Conservation (phyloP, 139 green algal species). For the Pedinophyceae sp. region DNA sequence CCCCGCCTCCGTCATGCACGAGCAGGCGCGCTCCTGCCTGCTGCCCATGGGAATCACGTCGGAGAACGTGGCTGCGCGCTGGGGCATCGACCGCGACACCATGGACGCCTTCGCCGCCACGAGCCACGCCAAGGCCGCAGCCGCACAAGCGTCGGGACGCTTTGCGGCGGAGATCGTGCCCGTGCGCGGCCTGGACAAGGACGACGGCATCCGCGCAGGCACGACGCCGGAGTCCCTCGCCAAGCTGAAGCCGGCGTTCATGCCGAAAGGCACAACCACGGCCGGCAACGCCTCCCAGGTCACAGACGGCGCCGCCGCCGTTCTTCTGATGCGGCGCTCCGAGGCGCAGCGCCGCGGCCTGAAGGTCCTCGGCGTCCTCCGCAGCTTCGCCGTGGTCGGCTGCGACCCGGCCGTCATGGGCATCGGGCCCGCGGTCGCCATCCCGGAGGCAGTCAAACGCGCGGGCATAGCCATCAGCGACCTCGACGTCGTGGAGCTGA, state of each 20-base stretch:
- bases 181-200: constrained; percentile 64
- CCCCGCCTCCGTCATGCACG: constrained; percentile 30
- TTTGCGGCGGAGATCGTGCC: constrained; percentile 94
- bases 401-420: constrained; percentile 94
- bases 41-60: constrained; percentile 97
- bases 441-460: constrained; percentile 68
- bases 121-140: constrained; percentile 69
- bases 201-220: constrained; percentile 81
- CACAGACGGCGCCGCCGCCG: constrained; percentile 71
- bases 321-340: constrained; percentile 80
- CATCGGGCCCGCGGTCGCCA: constrained; percentile 85
- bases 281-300: constrained; percentile 84
- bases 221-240: constrained; percentile 43
- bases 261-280: constrained; percentile 84
- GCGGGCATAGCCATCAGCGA: constrained; percentile 72
- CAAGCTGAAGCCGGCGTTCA: constrained; percentile 75
- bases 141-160: constrained; percentile 52
- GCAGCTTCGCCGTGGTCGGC: constrained; percentile 73
- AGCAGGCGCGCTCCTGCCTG: constrained; percentile 72
- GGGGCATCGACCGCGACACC: constrained; percentile 38
- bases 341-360: constrained; percentile 67
- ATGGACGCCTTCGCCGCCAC: constrained; percentile 73
- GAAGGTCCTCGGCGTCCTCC: constrained; percentile 83
- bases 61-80: constrained; percentile 92
- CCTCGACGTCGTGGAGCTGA: constrained; percentile 96